Conservation (phyloP, 805 yeast species). For the Starmerella geochares region DNA sequence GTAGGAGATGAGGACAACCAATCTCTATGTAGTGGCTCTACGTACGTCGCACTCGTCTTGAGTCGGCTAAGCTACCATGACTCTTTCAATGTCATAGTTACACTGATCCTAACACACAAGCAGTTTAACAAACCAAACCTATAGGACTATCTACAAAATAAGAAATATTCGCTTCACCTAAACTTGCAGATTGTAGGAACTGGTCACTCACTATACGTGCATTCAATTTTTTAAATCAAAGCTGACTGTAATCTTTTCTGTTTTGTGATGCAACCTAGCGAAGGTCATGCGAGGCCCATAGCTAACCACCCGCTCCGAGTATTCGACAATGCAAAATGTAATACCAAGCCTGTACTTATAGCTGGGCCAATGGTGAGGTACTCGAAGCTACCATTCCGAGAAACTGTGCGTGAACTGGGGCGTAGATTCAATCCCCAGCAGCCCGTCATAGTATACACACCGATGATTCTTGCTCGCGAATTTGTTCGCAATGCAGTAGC, state of each 20-base stretch:
- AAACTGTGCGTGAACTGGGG: constrained; percentile 51
- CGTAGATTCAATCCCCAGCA: constrained; percentile 43
- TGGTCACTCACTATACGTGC: no score
- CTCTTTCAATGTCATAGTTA: constrained; percentile 23
- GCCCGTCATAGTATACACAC: constrained; percentile 63
- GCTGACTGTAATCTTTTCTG: constrained; percentile 3
- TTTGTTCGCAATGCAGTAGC: constrained; percentile 79
- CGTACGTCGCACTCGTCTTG: constrained; percentile 17
- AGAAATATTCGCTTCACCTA: no score
- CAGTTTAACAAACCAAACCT: no score
- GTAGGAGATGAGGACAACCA: constrained; percentile 24
- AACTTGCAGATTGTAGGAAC: no score
- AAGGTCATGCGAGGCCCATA: neutral
- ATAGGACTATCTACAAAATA: neutral
- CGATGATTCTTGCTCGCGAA: constrained; percentile 94
- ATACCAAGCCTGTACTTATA: constrained; percentile 37
- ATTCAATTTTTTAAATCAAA: neutral
- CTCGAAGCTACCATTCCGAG: constrained; percentile 85
- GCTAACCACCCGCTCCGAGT: neutral
- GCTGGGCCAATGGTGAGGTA: constrained; percentile 97
- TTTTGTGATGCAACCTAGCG: neutral
- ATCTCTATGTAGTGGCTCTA: neutral
- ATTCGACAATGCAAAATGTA: neutral
- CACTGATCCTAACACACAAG: constrained; percentile 24
- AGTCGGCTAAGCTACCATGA: constrained; percentile 13